Evolutionary conservation across 2,329 filamentous ascomycete genomes (phyloP).

Genomic region (Exophiala xenobiotica): DNA sequence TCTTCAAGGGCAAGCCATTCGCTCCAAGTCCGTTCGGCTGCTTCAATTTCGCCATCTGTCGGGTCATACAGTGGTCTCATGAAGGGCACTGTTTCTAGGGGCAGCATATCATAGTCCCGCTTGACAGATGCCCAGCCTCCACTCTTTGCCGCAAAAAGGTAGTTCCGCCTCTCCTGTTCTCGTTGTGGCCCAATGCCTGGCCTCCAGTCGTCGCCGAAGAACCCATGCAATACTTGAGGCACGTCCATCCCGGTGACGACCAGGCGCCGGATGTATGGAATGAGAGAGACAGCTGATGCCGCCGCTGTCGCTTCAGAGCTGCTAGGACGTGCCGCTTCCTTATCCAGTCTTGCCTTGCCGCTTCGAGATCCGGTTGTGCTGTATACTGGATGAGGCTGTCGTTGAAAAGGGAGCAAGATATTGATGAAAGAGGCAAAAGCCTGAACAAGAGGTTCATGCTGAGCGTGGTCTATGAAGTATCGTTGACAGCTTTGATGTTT

Average conservation of each 20-base stretch:
- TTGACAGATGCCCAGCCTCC: slow-evolving; percentile 88
- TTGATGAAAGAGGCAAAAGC: slow-evolving; percentile 88
- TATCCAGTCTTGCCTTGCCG: slow-evolving; percentile 22
- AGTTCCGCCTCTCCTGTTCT: slow-evolving; percentile 88
- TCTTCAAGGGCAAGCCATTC: slow-evolving; percentile 96
- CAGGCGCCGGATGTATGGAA: slow-evolving; percentile 86
- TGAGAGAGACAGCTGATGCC: slow-evolving; percentile 61
- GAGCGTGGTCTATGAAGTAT: slow-evolving; percentile 89
- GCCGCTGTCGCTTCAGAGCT: slow-evolving; percentile 29
- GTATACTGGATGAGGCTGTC: slow-evolving; percentile 50
- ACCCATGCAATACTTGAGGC: slow-evolving; percentile 82
- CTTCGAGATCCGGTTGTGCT: slow-evolving; percentile 39
- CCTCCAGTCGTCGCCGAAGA: slow-evolving; percentile 93
- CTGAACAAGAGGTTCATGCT: slow-evolving; percentile 79
- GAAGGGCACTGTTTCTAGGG: slow-evolving; percentile 82
- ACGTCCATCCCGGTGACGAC: slow-evolving; percentile 90
- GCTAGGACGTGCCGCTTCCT: slow-evolving; percentile 16
- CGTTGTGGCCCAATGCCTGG: slow-evolving; percentile 77
- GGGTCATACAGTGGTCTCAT: slow-evolving; percentile 77
- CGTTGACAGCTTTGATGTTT: slow-evolving; percentile 85
- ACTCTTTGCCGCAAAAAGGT: slow-evolving; percentile 91
- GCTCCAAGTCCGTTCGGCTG: slow-evolving; percentile 83
- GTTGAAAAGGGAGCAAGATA: slow-evolving; percentile 85
- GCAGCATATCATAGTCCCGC: slow-evolving; percentile 81
- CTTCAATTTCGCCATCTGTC: slow-evolving; percentile 75